These are phyloP conservation scores for Parietichytrium sp. DNA, from an alignment of 108 stramenopile genomes.

Conservation along the genomic window DNA sequence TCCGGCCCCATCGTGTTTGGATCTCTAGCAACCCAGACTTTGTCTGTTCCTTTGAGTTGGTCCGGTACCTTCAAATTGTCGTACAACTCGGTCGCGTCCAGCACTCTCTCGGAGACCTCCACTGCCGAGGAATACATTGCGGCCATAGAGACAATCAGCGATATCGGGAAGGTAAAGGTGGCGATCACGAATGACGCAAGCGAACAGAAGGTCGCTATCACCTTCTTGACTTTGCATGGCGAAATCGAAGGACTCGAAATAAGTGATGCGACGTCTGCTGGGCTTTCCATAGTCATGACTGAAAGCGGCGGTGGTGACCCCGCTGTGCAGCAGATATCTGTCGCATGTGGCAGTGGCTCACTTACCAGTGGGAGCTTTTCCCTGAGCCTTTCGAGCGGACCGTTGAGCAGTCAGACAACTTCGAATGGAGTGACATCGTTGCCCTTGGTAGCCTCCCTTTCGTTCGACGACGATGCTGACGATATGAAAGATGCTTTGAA, in stretches of 20 bases:
- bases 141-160: background rate
- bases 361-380: background rate
- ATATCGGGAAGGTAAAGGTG: background rate
- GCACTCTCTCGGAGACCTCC: background rate
- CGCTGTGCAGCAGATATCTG: background rate
- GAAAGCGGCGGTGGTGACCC: constrained; percentile 35
- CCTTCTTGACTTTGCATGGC: constrained; percentile 11
- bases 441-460: background rate
- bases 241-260: background rate
- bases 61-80: background rate
- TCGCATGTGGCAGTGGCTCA: background rate
- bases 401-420: background rate
- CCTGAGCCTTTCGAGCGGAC: background rate
- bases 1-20: background rate
- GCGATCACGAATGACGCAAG: background rate
- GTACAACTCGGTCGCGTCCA: background rate
- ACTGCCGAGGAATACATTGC: background rate
- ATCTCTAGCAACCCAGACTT: background rate
- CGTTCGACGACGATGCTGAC: background rate
- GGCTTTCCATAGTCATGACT: background rate
- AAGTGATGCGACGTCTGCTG: background rate
- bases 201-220: background rate
- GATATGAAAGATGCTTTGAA: background rate
- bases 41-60: background rate
- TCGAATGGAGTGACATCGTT: background rate